Base-by-base conservation (phyloP, 1,139 yeast genomes). In the Groenewaldozyma auringiensis region DNA sequence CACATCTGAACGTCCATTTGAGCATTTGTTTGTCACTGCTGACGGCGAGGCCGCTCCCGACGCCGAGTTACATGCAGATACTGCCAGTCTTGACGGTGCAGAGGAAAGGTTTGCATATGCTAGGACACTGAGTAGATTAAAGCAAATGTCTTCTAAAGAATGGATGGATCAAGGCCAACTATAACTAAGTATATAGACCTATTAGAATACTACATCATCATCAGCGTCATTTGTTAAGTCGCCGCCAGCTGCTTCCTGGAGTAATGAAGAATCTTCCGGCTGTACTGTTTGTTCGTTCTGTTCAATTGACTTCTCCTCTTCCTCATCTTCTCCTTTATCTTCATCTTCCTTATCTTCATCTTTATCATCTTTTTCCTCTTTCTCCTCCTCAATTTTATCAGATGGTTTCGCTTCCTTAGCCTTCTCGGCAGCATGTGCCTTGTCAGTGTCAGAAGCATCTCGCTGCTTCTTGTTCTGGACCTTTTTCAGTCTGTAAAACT, bases 81-180 rank as follows among this genome's bases (percentile, higher is more conserved):
- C 94, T 1, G 70, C 83, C 32, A 79, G 87, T 79, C 89, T 92
- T 67, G 84, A 83, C 40, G 68, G 83, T 4, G 97, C 88, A 62
- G 98, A 92, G 64, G 98, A 92, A 66, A 77, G 83, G 64, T 92
- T 92, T 70, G 98, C 98, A 14, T 92, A 89, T 71, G 95, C 96
- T 1, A 75, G 98, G 60, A 96, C 97, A 0, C 71, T 92, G 52
- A 82, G 94, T 55, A 76, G 98, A 62, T 71, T 92, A 54, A 76
- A 92, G 44, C 97, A 92, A 58, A 92, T 92, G 96, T 83, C 95
- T 55, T 83, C 95, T 3, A 81, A 81, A 38, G 95, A 84, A 46
- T 92, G 98, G 98, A 50, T 50, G 20, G 55, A 51, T 3, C 42
- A 45, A 27, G 25, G 11, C 11, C 6, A 25, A 25, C 11, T 25